Conservation (phyloP, 176 grass and related monocot species). For the Phyllostachys edulis region DNA sequence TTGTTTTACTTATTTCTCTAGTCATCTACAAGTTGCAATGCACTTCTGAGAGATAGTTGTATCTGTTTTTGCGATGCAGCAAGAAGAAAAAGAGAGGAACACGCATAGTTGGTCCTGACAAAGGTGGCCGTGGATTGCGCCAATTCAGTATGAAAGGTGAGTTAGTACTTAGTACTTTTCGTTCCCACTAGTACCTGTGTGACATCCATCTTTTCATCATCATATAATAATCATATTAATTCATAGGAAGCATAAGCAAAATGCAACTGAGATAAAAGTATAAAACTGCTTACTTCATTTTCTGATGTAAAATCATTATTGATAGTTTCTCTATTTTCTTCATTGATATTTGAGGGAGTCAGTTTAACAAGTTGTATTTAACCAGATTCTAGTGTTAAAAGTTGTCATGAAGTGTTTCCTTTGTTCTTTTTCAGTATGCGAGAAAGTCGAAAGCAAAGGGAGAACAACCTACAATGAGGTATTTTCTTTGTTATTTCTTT, state of each 20-base stretch:
- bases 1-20: slow-evolving; percentile 12
- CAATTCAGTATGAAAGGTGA: slow-evolving; percentile 99
- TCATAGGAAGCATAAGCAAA: slow-evolving; percentile 18
- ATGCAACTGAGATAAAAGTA: neutral
- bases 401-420: slow-evolving; percentile 19
- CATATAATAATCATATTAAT: neutral
- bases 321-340: slow-evolving; percentile 6
- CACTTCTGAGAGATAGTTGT: slow-evolving; percentile 17
- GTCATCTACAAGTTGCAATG: neutral
- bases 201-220: slow-evolving; percentile 24
- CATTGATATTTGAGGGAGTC: neutral
- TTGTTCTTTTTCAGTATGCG: slow-evolving; percentile 66
- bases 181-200: neutral
- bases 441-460: slow-evolving; percentile 99
- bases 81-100: slow-evolving; percentile 95
- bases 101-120: slow-evolving; percentile 70
- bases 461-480: slow-evolving; percentile 99
- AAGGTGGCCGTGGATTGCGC: slow-evolving; percentile 91
- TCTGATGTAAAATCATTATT: neutral
- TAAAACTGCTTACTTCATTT: neutral
- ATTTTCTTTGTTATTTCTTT: slow-evolving; percentile 30
- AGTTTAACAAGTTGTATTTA: neutral
- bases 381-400: slow-evolving; percentile 12
- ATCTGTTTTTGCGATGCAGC: slow-evolving; percentile 42
- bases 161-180: slow-evolving; percentile 21